Percentiles rank a stretch among this genome's conserved stretches.
Conservation (phyloP, 129 eudicot genomes). For the Escallonia herrerae region DNA sequence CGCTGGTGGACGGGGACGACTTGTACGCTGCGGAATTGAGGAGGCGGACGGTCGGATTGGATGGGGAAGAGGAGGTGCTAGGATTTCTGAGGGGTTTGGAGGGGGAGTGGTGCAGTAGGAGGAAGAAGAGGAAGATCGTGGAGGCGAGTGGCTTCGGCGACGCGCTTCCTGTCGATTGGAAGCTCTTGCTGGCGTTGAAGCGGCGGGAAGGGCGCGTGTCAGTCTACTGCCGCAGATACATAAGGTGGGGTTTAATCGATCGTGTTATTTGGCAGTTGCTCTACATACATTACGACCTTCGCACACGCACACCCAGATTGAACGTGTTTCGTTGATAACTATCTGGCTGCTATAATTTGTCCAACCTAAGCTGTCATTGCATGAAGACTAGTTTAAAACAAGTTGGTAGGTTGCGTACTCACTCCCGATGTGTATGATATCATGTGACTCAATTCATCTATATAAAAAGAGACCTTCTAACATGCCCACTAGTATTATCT, state of each 20-base stretch:
- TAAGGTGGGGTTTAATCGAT: slow-evolving; percentile 26
- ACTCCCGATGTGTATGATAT: too few species aligned
- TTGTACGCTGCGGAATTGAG: slow-evolving; percentile 28
- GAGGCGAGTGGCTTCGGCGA: slow-evolving; percentile 43
- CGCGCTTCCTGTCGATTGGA: slow-evolving; percentile 50
- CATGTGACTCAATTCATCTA: too few species aligned
- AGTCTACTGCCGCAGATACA: slow-evolving; percentile 36
- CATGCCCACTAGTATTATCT: too few species aligned
- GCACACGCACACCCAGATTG: too few species aligned
- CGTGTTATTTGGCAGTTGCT: neutral
- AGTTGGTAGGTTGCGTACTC: too few species aligned
- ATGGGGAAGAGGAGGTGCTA: slow-evolving; percentile 33
- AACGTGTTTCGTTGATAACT: too few species aligned
- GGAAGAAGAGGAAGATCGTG: slow-evolving; percentile 53
- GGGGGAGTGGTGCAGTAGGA: slow-evolving; percentile 61
- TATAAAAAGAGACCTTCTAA: too few species aligned
- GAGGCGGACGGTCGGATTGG: slow-evolving; percentile 34
- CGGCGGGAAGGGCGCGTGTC: slow-evolving; percentile 34
- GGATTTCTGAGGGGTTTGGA: slow-evolving; percentile 38
- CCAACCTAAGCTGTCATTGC: too few species aligned
- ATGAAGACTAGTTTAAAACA: too few species aligned
- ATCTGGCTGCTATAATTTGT: too few species aligned
- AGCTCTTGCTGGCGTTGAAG: slow-evolving; percentile 41
- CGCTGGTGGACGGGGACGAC: slow-evolving; percentile 30
- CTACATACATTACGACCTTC: too few species aligned